Evolutionary conservation across 805 yeast genomes (phyloP).

Genomic region (Millerago galiae): DNA sequence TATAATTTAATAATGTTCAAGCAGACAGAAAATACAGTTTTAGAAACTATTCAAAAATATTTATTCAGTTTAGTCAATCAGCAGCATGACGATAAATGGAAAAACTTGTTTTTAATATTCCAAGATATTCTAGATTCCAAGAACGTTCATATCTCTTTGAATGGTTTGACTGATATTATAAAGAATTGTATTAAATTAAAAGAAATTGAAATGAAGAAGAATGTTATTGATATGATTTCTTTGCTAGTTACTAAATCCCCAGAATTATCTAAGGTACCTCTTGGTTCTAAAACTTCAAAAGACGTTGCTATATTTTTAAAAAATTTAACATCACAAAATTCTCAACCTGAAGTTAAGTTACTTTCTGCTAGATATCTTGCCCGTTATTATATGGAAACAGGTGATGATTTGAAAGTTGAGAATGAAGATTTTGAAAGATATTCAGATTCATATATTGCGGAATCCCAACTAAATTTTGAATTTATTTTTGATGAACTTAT

Average conservation of each 20-base stretch:
- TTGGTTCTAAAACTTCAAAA: slow-evolving; percentile 7
- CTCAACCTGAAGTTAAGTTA: slow-evolving; percentile 1
- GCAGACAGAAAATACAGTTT: neutral
- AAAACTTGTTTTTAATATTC: slow-evolving; percentile 10
- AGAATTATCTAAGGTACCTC: slow-evolving; percentile 1
- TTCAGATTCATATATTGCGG: slow-evolving; percentile 14
- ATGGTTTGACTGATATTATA: neutral
- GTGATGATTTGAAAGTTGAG: slow-evolving; percentile 8
- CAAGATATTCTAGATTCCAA: slow-evolving; percentile 4
- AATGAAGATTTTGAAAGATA: slow-evolving; percentile 6
- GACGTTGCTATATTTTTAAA: slow-evolving; percentile 13
- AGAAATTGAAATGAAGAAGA: neutral
- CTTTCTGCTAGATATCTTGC: slow-evolving; percentile 20
- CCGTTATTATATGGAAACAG: slow-evolving; percentile 14
- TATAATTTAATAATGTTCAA: slow-evolving; percentile 8
- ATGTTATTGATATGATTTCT: slow-evolving; percentile 10
- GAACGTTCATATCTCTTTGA: slow-evolving; percentile 3
- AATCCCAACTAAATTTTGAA: slow-evolving; percentile 24
- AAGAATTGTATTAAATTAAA: neutral
- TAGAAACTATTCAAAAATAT: neutral
- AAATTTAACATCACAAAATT: neutral
- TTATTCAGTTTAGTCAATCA: slow-evolving; percentile 1
- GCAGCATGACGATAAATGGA: slow-evolving; percentile 9
- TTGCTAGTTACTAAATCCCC: slow-evolving; percentile 11
- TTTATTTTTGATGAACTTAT: slow-evolving; percentile 25